Evolutionary conservation across 2,329 filamentous ascomycete species (phyloP).

Genomic region (Talaromyces sp.): DNA sequence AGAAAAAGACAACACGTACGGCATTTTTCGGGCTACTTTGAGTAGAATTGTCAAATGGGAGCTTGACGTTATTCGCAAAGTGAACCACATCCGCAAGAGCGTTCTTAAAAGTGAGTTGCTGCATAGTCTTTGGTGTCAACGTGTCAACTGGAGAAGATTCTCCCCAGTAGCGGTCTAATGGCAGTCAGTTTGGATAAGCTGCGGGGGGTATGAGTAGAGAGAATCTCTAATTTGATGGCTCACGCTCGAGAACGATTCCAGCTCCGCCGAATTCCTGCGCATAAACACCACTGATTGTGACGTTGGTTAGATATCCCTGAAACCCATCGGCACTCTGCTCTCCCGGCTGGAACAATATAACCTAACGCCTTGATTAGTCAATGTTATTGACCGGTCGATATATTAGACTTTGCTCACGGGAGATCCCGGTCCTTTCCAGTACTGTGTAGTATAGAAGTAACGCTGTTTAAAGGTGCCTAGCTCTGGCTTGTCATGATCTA

Average conservation of each 20-base stretch:
- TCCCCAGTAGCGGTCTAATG: slow-evolving; percentile 55
- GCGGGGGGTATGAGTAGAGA: not conserved
- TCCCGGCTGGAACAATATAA: slow-evolving; percentile 51
- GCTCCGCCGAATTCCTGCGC: slow-evolving; percentile 52
- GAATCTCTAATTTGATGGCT: slow-evolving; percentile 15
- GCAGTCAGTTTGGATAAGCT: not conserved
- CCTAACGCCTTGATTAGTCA: slow-evolving; percentile 22
- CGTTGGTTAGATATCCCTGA: slow-evolving; percentile 48
- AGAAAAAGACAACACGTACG: not conserved
- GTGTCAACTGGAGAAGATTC: slow-evolving; percentile 49
- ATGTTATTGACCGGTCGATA: not conserved
- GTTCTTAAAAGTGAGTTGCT: slow-evolving; percentile 52
- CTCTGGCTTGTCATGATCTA: slow-evolving; percentile 55
- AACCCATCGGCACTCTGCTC: slow-evolving; percentile 47
- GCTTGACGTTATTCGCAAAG: slow-evolving; percentile 50
- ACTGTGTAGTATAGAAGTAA: slow-evolving; percentile 50
- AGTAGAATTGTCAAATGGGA: slow-evolving; percentile 48
- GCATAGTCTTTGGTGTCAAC: slow-evolving; percentile 50
- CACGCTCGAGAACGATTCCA: slow-evolving; percentile 52
- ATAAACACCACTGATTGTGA: slow-evolving; percentile 46
- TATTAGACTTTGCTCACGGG: slow-evolving; percentile 36
- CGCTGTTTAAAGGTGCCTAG: slow-evolving; percentile 53
- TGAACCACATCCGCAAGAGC: slow-evolving; percentile 50
- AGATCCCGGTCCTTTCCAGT: slow-evolving; percentile 51
- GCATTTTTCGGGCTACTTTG: slow-evolving; percentile 8